Evolutionary conservation across 139 green algal genomes (phyloP).

Genomic region (Haematococcus lacustris): DNA sequence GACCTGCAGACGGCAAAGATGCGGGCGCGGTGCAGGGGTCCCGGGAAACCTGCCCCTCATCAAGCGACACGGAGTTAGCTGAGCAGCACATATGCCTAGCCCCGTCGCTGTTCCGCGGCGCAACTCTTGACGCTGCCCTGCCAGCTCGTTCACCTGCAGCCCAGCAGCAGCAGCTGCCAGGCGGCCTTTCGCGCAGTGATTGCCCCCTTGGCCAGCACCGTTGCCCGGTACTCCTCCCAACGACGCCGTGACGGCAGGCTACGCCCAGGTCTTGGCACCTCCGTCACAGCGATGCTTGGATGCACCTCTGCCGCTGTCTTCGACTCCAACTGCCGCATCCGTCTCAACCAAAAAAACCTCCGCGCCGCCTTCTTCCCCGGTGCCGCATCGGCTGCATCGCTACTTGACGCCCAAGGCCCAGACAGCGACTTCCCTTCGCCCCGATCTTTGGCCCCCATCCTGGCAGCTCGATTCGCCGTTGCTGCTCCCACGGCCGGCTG

Average conservation of each 20-base stretch:
- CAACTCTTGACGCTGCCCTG: background rate
- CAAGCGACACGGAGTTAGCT: background rate
- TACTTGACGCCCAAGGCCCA: too few species aligned
- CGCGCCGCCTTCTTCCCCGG: too few species aligned
- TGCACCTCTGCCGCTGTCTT: background rate
- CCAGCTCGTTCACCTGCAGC: conserved; percentile 21
- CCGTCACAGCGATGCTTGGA: background rate
- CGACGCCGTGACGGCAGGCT: background rate
- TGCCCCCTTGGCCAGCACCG: too few species aligned
- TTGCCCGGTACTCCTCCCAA: background rate
- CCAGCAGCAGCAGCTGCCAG: conserved; percentile 52
- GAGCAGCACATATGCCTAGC: background rate
- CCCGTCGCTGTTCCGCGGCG: background rate
- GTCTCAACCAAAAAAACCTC: background rate
- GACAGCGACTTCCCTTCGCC: background rate
- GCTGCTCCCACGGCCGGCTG: background rate
- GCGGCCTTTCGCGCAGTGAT: conserved; percentile 22
- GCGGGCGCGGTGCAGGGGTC: background rate
- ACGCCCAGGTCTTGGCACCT: background rate
- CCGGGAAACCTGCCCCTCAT: background rate
- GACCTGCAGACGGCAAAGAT: background rate
- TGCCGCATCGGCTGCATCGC: too few species aligned
- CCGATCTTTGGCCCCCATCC: background rate
- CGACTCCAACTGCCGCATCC: background rate
- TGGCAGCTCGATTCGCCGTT: background rate